These are phyloP conservation scores for Alternaria ethzedia DNA, from an alignment of 2,329 filamentous ascomycete species.

Conservation along the genomic window DNA sequence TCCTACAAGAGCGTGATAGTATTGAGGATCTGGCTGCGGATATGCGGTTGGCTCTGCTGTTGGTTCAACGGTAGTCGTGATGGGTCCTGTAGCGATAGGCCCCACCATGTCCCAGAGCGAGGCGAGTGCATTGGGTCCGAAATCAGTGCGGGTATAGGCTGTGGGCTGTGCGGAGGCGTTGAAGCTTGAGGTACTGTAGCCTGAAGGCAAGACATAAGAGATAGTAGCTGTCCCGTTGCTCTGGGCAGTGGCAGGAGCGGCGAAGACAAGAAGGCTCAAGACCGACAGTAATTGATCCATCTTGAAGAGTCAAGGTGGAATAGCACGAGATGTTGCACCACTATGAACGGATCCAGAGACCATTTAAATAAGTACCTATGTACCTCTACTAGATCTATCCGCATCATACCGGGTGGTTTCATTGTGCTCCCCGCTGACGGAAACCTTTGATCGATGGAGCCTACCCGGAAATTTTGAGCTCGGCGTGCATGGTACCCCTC, in stretches of 20 bases:
- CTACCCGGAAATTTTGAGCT: conserved; percentile 17
- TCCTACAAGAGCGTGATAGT: conserved; percentile 53
- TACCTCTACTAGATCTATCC: conserved; percentile 8
- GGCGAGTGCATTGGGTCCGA: conserved; percentile 55
- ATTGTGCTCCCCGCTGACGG: conserved; percentile 16
- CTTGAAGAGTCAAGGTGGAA: conserved; percentile 5
- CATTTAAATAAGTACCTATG: conserved; percentile 16
- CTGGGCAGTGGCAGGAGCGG: conserved; percentile 19
- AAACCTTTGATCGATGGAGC: conserved; percentile 1
- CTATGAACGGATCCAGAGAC: neutral
- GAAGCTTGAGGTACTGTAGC: conserved; percentile 47
- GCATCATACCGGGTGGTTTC: conserved; percentile 3
- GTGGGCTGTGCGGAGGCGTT: conserved; percentile 54
- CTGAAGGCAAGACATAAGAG: conserved; percentile 40
- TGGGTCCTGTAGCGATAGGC: conserved; percentile 50
- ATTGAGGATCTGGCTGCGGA: conserved; percentile 44
- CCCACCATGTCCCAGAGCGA: conserved; percentile 56
- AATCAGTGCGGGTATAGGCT: conserved; percentile 52
- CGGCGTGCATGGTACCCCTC: conserved; percentile 21
- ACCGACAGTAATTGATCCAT: conserved; percentile 30
- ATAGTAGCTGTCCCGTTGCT: conserved; percentile 25
- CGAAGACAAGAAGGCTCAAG: conserved; percentile 23
- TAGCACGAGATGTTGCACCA: neutral
- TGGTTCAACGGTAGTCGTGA: conserved; percentile 52
- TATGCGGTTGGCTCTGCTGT: conserved; percentile 52